These are phyloP conservation scores for Cetradonia linearis DNA, from an alignment of 495 filamentous ascomycete species.

Conservation along the genomic window DNA sequence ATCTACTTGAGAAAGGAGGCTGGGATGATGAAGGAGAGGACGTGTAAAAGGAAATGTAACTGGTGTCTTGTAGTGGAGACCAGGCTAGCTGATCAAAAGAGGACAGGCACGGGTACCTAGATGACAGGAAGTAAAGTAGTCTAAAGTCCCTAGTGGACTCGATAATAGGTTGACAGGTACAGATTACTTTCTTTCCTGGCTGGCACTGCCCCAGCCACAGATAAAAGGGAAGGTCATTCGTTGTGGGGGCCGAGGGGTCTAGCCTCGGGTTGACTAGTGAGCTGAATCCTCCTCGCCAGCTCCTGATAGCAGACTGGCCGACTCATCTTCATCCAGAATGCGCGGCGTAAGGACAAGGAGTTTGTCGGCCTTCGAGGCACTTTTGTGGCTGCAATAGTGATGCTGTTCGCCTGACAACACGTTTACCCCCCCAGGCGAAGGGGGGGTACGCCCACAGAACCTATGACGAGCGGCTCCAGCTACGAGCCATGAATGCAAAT, in stretches of 20 bases:
- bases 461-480: no score
- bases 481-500: background rate
- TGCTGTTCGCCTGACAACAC: background rate
- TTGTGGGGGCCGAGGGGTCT: no score
- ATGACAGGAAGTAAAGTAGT: background rate
- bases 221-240: no score
- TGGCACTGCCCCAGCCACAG: background rate
- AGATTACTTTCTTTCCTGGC: background rate
- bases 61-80: background rate
- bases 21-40: slow-evolving; percentile 53
- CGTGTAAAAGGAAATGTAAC: slow-evolving; percentile 1
- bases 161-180: background rate
- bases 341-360: background rate
- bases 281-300: background rate
- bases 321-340: background rate
- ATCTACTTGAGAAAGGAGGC: slow-evolving; percentile 55
- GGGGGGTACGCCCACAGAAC: no score
- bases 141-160: background rate
- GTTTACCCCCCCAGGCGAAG: background rate
- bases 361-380: background rate
- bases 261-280: background rate
- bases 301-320: no score
- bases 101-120: background rate
- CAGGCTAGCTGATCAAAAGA: background rate
- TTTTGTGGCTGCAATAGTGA: background rate